Evolutionary conservation across 75 land plant species (phyloP).

Genomic region (Pinus tabuliformis): DNA sequence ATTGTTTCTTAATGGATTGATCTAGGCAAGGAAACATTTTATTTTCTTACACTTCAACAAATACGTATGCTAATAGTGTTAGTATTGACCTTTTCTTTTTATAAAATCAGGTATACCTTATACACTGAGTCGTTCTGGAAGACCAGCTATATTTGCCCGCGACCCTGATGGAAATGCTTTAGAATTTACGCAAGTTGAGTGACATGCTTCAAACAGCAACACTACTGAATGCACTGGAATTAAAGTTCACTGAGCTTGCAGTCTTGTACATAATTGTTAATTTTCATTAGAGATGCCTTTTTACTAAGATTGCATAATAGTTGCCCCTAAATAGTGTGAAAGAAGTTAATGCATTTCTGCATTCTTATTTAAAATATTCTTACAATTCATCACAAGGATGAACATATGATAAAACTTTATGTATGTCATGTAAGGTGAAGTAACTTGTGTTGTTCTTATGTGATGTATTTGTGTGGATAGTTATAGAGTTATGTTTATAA

Average conservation of each 20-base stretch:
- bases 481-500: background rate
- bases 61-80: background rate
- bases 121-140: slow-evolving; percentile 84
- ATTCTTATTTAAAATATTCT: background rate
- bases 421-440: background rate
- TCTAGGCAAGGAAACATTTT: background rate
- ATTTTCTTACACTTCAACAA: background rate
- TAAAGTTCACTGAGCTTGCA: background rate
- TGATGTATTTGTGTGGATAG: background rate
- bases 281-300: background rate
- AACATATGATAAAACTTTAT: background rate
- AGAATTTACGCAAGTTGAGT: slow-evolving; percentile 64
- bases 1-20: background rate
- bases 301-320: background rate
- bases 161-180: slow-evolving; percentile 96
- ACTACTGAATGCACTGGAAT: background rate
- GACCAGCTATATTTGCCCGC: slow-evolving; percentile 87
- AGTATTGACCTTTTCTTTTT: background rate
- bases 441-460: background rate
- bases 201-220: background rate
- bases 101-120: slow-evolving; percentile 57
- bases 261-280: background rate
- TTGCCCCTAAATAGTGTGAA: background rate
- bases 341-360: background rate
- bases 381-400: background rate